phyloP scores from a whole-genome alignment of 2,329 filamentous ascomycete genomes.

The Aulographum hederae region DNA sequence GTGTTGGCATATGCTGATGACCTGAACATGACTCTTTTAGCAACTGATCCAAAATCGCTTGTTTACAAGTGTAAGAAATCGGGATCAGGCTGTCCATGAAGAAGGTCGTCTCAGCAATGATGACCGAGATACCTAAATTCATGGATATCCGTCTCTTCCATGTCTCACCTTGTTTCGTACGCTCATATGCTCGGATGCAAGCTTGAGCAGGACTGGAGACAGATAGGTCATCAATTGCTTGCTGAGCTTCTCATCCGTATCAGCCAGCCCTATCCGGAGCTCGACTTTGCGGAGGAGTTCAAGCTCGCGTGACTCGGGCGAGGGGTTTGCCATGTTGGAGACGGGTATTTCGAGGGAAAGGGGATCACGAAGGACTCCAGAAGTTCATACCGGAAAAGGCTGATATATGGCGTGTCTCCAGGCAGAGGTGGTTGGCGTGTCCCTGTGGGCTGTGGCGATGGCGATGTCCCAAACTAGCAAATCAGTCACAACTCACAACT shows the following conservation, averaged over 20 bases:
- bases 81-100: too few relatives aligned
- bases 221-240: conserved; percentile 62
- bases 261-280: conserved; percentile 64
- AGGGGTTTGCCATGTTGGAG: conserved; percentile 6
- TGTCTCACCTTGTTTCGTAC: conserved; percentile 64
- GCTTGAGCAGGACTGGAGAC: conserved; percentile 66
- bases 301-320: conserved; percentile 53
- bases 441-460: too few relatives aligned
- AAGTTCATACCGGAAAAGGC: too few relatives aligned
- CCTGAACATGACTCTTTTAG: too few relatives aligned
- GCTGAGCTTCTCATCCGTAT: conserved; percentile 70
- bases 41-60: too few relatives aligned
- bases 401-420: too few relatives aligned
- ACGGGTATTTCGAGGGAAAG: neutral
- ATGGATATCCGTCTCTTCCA: neutral
- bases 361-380: too few relatives aligned
- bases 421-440: too few relatives aligned
- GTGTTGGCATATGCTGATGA: conserved; percentile 54
- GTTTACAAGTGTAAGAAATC: conserved; percentile 8
- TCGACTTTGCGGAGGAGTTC: conserved; percentile 72
- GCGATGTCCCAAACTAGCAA: too few relatives aligned
- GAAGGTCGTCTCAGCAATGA: too few relatives aligned
- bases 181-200: conserved; percentile 58
- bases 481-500: too few relatives aligned
- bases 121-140: neutral